Percentiles rank a stretch among this genome's conserved stretches.
These are phyloP conservation scores for Trebouxia sp. DNA, from an alignment of 139 green algal species.

Conservation along the genomic window DNA sequence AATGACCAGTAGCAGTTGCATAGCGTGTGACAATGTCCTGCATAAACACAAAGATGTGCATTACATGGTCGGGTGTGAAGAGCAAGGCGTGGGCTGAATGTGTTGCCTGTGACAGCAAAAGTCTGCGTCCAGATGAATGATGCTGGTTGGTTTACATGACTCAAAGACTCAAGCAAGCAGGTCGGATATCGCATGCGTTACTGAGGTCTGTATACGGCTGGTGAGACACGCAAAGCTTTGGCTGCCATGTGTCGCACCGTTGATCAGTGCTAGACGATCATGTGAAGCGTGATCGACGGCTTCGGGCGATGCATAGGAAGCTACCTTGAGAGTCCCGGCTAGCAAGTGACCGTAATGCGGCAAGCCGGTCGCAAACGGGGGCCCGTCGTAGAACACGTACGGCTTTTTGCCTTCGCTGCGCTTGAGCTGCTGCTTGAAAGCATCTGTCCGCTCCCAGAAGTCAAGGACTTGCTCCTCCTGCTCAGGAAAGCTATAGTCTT, in stretches of 20 bases:
- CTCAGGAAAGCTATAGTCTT: constrained; percentile 81
- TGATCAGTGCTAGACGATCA: background rate
- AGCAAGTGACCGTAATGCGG: constrained; percentile 99
- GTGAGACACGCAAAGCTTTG: no score
- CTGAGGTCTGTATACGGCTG: no score
- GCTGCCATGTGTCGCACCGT: no score
- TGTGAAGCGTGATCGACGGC: background rate
- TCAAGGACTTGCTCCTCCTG: constrained; percentile 84
- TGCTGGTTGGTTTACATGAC: no score
- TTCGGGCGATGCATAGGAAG: background rate
- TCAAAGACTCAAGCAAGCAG: no score
- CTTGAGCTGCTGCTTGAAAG: constrained; percentile 81
- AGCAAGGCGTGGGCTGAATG: no score
- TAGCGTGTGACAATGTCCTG: constrained; percentile 98
- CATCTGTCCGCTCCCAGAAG: constrained; percentile 81
- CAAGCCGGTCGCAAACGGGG: constrained; percentile 97
- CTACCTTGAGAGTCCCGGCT: constrained; percentile 96
- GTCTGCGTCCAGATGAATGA: no score
- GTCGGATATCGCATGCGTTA: no score
- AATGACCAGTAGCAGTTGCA: constrained; percentile 82
- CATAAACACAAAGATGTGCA: no score
- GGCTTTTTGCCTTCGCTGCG: constrained; percentile 87
- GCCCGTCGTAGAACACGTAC: constrained; percentile 98
- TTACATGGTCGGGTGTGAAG: no score
- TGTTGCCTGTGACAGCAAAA: no score